These are phyloP conservation scores for Phytophthora constricta DNA, from an alignment of 352 stramenopile genomes.

Conservation along the genomic window DNA sequence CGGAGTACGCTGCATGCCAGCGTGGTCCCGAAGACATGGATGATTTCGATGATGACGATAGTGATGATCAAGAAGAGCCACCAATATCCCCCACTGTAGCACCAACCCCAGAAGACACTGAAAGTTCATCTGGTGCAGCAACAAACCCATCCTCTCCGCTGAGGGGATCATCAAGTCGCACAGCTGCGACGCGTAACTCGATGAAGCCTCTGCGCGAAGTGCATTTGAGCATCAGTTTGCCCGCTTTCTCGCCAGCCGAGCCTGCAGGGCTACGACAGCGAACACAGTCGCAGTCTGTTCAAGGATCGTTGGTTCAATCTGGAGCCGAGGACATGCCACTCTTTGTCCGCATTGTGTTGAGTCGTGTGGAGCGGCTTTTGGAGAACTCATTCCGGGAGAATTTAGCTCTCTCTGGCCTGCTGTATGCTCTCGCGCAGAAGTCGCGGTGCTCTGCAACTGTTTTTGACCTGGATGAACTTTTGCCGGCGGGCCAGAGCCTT, in stretches of 20 bases:
- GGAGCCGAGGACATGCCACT: constrained; percentile 37
- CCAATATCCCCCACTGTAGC: constrained; percentile 6
- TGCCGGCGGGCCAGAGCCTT: constrained; percentile 54
- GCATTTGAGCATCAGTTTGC: constrained; percentile 68
- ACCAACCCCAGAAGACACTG: constrained; percentile 5
- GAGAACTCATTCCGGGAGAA: constrained; percentile 89
- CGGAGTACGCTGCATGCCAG: constrained; percentile 80
- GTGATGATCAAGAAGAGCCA: constrained; percentile 38
- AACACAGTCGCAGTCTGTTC: constrained; percentile 25
- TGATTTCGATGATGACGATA: constrained; percentile 66
- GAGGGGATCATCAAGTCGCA: constrained; percentile 49
- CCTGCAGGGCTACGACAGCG: constrained; percentile 38
- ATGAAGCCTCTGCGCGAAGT: constrained; percentile 77
- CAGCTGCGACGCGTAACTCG: constrained; percentile 59
- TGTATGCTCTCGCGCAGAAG: constrained; percentile 79
- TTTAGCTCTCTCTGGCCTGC: constrained; percentile 76
- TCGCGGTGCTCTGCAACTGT: constrained; percentile 50
- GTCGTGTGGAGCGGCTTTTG: constrained; percentile 73
- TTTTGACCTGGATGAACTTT: constrained; percentile 60
- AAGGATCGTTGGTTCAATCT: constrained; percentile 20
- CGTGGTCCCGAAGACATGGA: constrained; percentile 47
- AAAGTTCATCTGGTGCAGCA: constrained; percentile 2
- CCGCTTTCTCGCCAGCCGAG: constrained; percentile 71
- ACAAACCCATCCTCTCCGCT: constrained; percentile 10
- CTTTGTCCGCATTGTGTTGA: constrained; percentile 83